Evolutionary conservation across 768 basidiomycete species (phyloP), one percentile per base, ranked within the genome.

Genomic region (Pseudohyphozyma bogoriensis): DNA sequence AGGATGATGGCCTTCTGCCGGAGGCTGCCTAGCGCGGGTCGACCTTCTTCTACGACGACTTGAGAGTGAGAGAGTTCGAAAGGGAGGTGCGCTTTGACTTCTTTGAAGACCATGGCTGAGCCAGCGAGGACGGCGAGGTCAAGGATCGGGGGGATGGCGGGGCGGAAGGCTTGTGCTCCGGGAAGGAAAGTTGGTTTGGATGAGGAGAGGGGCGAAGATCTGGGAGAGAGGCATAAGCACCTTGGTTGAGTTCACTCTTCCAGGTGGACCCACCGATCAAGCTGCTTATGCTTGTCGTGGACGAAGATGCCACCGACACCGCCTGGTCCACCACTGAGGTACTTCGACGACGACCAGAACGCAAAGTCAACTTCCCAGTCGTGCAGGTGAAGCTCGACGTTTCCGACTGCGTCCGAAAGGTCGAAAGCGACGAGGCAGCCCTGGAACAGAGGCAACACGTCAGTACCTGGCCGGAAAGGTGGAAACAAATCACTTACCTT

Each of bases 311-410:
- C 93, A 22, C 82, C 95, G 60, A 99, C 91, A n/a, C 87, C 89
- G 26, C 93, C 93, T 18, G 95, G 91, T 11, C 93, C 89, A 22
- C 91, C 86, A 76, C 96, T 97, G 61, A 96, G 81, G 73, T 96
- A 99, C 76, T 72, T 97, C 80, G 97, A 99, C 36, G 90, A 87
- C 73, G 95, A 99, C 89, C 93, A 97, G 40, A 92, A 92, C 3
- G 93, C 95, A 72, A 96, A 97, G 74, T 99, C 95, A 67, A 89
- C 86, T 65, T 81, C 78, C 93, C 95, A 99, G 62, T 90, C 86
- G 72, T 95, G 89, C 65, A 99, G 77, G 50, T 81, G 78, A 67
- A 93, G 75, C 40, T 89, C 87, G 36, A 97, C 89, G 74, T 99
- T 99, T 51, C 93, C 95, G 44, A 85, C 80, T 9, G 87, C 93